Evolutionary conservation across 176 grass and related monocot species (phyloP).

Genomic region (Elaeis guineensis): DNA sequence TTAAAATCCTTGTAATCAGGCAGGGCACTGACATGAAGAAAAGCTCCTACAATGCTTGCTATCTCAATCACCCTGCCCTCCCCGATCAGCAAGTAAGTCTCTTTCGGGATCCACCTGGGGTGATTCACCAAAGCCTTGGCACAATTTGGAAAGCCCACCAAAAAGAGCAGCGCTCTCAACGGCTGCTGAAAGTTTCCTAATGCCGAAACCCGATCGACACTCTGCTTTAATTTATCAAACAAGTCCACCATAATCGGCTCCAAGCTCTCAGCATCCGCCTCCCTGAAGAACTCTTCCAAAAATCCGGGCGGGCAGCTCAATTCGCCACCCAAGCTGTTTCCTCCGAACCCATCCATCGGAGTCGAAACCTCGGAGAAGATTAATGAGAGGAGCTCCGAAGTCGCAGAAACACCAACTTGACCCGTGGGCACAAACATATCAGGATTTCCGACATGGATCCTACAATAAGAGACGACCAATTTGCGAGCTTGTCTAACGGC

Average conservation of each 20-base stretch:
- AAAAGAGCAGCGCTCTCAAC: constrained; percentile 46
- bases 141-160: constrained; percentile 57
- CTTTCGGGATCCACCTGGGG: constrained; percentile 72
- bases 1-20: constrained; percentile 58
- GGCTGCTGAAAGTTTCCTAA: constrained; percentile 84
- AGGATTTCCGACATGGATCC: constrained; percentile 64
- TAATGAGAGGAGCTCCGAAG: constrained; percentile 44
- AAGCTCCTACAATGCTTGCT: constrained; percentile 62
- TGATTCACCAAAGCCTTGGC: constrained; percentile 80
- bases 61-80: constrained; percentile 82
- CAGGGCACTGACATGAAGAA: constrained; percentile 83
- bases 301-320: constrained; percentile 48
- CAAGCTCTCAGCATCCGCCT: constrained; percentile 50
- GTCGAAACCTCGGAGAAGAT: constrained; percentile 60
- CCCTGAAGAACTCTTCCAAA: constrained; percentile 64
- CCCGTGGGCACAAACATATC: constrained; percentile 49
- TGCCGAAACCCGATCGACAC: constrained; percentile 54
- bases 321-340: constrained; percentile 31
- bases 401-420: constrained; percentile 29
- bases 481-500: constrained; percentile 50
- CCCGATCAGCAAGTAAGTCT: constrained; percentile 57
- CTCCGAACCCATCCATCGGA: constrained; percentile 38
- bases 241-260: constrained; percentile 50
- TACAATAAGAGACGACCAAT: constrained; percentile 61
- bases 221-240: constrained; percentile 56